These are phyloP conservation scores for Piper betle DNA, from an alignment of 164 flowering plant species.

Conservation along the genomic window DNA sequence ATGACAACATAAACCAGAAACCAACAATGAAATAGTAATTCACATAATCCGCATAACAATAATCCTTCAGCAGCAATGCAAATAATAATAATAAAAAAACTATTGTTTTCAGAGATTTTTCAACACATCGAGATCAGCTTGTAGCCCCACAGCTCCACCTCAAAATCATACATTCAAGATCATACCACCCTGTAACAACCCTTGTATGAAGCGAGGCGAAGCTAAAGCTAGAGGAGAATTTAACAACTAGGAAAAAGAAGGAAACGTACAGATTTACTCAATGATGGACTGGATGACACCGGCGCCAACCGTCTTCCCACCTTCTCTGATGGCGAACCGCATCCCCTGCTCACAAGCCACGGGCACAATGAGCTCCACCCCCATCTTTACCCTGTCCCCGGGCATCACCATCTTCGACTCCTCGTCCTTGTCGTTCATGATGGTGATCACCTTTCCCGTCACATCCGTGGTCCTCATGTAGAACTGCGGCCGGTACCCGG, in stretches of 20 bases:
- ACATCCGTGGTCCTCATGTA: conserved; percentile 34
- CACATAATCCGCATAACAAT: no score
- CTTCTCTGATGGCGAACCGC: conserved; percentile 35
- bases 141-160: no score
- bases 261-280: conserved; percentile 8
- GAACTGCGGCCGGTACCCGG: conserved; percentile 24
- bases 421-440: conserved; percentile 33
- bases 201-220: no score
- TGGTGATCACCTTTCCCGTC: conserved; percentile 20
- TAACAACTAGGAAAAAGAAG: background rate
- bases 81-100: no score
- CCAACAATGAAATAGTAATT: no score
- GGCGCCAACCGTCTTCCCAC: conserved; percentile 33
- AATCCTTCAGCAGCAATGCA: no score
- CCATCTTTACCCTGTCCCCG: conserved; percentile 29
- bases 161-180: no score
- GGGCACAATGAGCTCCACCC: conserved; percentile 24
- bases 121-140: no score
- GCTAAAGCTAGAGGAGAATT: background rate
- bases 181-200: no score
- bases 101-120: no score
- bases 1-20: no score
- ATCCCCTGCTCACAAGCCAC: conserved; percentile 30
- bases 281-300: conserved; percentile 24
- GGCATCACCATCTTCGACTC: conserved; percentile 33